Percentiles rank a stretch among this genome's conserved stretches.
phyloP scores from a whole-genome alignment of 805 yeast genomes.

The Kazachstania africana region DNA sequence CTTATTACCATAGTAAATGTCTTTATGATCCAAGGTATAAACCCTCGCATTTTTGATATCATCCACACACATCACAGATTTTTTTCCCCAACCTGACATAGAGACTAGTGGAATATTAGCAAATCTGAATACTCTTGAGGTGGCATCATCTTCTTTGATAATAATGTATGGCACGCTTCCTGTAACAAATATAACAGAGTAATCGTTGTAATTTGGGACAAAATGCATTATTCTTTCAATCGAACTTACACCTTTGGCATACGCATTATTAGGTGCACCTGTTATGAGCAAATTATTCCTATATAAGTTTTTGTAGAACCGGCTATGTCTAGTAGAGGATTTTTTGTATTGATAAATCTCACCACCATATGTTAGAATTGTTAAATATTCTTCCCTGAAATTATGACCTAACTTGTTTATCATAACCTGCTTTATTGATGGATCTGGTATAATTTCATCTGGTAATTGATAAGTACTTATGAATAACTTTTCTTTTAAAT shows the following conservation, averaged over 20 bases:
- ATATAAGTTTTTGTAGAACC: constrained; percentile 12
- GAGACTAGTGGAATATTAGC: constrained; percentile 56
- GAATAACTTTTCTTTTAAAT: constrained; percentile 30
- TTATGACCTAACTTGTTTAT: constrained; percentile 54
- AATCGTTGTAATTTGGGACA: constrained; percentile 45
- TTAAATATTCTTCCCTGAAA: constrained; percentile 47
- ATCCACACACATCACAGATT: constrained; percentile 55
- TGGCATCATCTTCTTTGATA: constrained; percentile 49
- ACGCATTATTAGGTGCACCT: constrained; percentile 76
- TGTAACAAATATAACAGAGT: constrained; percentile 52
- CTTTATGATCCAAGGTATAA: constrained; percentile 25
- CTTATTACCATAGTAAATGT: constrained; percentile 43
- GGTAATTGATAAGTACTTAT: constrained; percentile 26
- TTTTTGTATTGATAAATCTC: constrained; percentile 60
- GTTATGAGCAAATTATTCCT: constrained; percentile 37
- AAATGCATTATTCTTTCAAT: constrained; percentile 59
- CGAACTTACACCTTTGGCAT: constrained; percentile 46
- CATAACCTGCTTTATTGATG: constrained; percentile 59
- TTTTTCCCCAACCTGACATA: constrained; percentile 30
- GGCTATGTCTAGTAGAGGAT: constrained; percentile 18
- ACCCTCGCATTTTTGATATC: constrained; percentile 55
- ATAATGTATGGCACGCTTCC: constrained; percentile 65
- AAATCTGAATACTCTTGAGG: constrained; percentile 56
- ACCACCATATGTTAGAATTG: constrained; percentile 71
- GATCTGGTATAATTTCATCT: constrained; percentile 47